These are phyloP conservation scores for Oryza brachyantha DNA, from an alignment of 176 grass and related monocot species.

Conservation along the genomic window DNA sequence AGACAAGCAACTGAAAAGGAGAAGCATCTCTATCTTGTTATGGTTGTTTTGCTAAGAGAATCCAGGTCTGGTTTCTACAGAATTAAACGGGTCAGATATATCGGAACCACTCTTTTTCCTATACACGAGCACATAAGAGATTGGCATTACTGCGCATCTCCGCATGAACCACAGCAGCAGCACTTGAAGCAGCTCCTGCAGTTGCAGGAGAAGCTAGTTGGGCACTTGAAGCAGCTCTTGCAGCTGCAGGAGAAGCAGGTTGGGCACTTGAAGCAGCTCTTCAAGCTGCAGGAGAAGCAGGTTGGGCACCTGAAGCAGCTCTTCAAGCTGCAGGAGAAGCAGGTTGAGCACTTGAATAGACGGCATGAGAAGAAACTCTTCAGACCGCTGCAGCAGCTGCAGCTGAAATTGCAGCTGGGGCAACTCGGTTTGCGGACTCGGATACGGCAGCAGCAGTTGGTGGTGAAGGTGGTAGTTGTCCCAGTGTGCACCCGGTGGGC, in stretches of 20 bases:
- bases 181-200: slow-evolving; percentile 42
- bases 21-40: slow-evolving; percentile 28
- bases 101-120: slow-evolving; percentile 31
- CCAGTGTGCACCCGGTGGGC: slow-evolving; percentile 19
- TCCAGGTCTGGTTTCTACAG: slow-evolving; percentile 40
- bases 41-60: slow-evolving; percentile 28
- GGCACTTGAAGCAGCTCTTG: slow-evolving; percentile 8
- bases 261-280: slow-evolving; percentile 32
- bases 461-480: slow-evolving; percentile 73
- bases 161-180: slow-evolving; percentile 26
- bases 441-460: slow-evolving; percentile 80
- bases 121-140: slow-evolving; percentile 21
- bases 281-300: slow-evolving; percentile 37
- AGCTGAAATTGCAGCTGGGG: slow-evolving; percentile 43
- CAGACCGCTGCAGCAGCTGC: slow-evolving; percentile 11
- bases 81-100: slow-evolving; percentile 46
- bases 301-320: slow-evolving; percentile 31
- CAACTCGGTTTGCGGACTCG: slow-evolving; percentile 66
- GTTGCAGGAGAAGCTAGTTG: slow-evolving; percentile 25
- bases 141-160: slow-evolving; percentile 7
- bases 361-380: slow-evolving; percentile 22
- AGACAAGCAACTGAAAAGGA: slow-evolving; percentile 26
- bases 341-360: slow-evolving; percentile 26
- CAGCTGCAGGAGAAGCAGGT: slow-evolving; percentile 31
- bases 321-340: slow-evolving; percentile 39